Percentiles rank a stretch among this genome's conserved stretches.
Evolutionary conservation across 2,329 filamentous ascomycete species (phyloP).

Genomic region (Metarhizium rileyi): DNA sequence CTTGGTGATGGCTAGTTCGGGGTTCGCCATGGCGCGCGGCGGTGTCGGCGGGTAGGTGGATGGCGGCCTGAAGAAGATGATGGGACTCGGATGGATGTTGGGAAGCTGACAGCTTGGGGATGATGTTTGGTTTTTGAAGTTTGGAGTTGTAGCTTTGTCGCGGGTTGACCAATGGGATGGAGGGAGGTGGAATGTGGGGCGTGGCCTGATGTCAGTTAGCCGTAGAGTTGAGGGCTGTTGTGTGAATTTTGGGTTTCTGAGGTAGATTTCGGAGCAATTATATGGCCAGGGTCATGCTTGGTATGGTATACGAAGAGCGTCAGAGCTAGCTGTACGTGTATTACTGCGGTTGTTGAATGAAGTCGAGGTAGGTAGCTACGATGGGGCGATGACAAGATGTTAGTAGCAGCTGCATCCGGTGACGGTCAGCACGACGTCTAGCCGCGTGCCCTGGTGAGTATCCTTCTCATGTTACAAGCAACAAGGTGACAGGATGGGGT

Average conservation of each 20-base stretch:
- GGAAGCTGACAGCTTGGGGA: not conserved
- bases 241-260: not conserved
- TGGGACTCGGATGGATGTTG: not conserved
- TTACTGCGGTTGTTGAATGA: too few relatives aligned
- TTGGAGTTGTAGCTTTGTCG: not conserved
- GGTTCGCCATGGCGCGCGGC: slow-evolving; percentile 48
- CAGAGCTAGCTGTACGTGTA: too few relatives aligned
- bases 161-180: not conserved
- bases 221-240: not conserved
- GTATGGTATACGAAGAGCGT: too few relatives aligned
- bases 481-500: not conserved
- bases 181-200: not conserved
- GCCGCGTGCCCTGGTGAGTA: too few relatives aligned
- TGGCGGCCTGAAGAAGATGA: not conserved
- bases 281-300: too few relatives aligned
- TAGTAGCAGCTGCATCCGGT: too few relatives aligned
- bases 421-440: too few relatives aligned
- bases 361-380: too few relatives aligned
- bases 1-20: slow-evolving; percentile 68
- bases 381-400: too few relatives aligned
- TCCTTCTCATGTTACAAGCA: not conserved
- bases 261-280: too few relatives aligned
- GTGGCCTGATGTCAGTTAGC: not conserved
- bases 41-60: not conserved
- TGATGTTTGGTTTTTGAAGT: not conserved